A percentile compares a stretch with the other conserved stretches of the same genome.
Conservation (phyloP, 768 basidiomycete species). For the Rubroboletus pulcherrimus region DNA sequence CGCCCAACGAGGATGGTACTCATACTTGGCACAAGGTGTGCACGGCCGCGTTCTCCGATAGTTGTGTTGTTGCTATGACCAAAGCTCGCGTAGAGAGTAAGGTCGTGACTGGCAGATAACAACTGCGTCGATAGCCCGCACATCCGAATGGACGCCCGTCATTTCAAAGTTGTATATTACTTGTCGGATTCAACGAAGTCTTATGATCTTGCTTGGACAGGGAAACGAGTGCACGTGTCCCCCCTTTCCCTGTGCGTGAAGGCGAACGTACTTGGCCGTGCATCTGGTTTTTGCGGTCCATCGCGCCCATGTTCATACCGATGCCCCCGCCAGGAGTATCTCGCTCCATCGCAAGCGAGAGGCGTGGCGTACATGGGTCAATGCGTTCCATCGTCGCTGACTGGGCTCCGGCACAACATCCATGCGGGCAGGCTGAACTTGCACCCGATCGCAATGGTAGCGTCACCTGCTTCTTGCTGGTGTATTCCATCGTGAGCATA, state of each 20-base stretch:
- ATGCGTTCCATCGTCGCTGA: neutral
- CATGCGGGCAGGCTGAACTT: neutral
- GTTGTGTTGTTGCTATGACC: neutral
- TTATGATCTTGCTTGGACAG: neutral
- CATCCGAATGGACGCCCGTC: neutral
- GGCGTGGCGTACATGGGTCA: neutral
- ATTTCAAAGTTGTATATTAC: neutral
- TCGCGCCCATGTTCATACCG: too few species aligned
- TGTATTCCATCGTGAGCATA: neutral
- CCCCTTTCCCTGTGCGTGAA: too few species aligned
- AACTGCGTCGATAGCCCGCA: neutral
- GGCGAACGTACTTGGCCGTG: too few species aligned
- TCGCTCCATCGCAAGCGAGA: too few species aligned
- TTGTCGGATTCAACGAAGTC: neutral
- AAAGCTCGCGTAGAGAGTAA: neutral
- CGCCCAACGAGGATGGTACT: neutral
- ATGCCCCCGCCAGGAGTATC: too few species aligned
- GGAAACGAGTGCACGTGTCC: too few species aligned
- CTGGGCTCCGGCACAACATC: neutral
- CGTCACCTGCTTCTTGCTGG: neutral
- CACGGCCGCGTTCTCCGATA: slow-evolving; percentile 3
- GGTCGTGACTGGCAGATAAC: slow-evolving; percentile 5
- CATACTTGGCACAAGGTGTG: slow-evolving; percentile 8
- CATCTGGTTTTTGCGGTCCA: too few species aligned
- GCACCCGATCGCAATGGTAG: neutral